Evolutionary conservation across 2,329 filamentous ascomycete genomes (phyloP).

Genomic region (Zasmidium citrigriseum): DNA sequence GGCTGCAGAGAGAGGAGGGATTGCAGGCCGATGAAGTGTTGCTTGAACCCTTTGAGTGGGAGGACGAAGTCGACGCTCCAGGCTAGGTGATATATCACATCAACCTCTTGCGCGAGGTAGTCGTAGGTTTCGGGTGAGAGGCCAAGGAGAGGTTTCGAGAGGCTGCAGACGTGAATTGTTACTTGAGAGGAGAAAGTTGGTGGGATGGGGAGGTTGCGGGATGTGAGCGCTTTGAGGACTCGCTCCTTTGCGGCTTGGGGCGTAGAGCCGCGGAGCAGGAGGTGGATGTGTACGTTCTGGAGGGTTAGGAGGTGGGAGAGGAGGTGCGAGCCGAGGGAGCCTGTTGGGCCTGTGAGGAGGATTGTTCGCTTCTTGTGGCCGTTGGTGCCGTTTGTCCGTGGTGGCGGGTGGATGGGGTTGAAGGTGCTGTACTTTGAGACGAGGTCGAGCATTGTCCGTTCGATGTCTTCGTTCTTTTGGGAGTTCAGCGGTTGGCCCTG

Average conservation of each 20-base stretch:
- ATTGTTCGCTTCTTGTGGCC: constrained; percentile 17
- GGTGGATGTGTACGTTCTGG: constrained; percentile 52
- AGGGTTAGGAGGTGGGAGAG: constrained; percentile 46
- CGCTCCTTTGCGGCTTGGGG: constrained; percentile 45
- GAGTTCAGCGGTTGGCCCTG: constrained; percentile 35
- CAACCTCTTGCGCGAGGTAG: constrained; percentile 45
- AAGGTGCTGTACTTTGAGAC: constrained; percentile 48
- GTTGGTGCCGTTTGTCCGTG: not conserved
- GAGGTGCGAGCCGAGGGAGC: constrained; percentile 54
- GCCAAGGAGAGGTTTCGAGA: constrained; percentile 53
- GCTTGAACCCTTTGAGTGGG: constrained; percentile 54
- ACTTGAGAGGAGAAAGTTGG: constrained; percentile 40
- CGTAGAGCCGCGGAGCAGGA: constrained; percentile 55
- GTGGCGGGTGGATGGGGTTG: not conserved
- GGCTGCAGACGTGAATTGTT: constrained; percentile 49
- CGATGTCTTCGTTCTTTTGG: constrained; percentile 38
- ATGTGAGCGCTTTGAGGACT: constrained; percentile 47
- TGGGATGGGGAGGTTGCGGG: constrained; percentile 37
- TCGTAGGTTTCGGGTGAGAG: constrained; percentile 45
- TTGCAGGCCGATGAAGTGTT: constrained; percentile 52
- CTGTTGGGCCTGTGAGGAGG: constrained; percentile 54
- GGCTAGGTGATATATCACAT: constrained; percentile 62
- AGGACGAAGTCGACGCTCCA: constrained; percentile 68
- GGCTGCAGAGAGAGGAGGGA: constrained; percentile 49
- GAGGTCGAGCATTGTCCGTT: constrained; percentile 46